Percentiles rank a stretch among this genome's conserved stretches.
Conservation (phyloP, 2,329 filamentous ascomycete genomes). For the Curvularia lunata region DNA sequence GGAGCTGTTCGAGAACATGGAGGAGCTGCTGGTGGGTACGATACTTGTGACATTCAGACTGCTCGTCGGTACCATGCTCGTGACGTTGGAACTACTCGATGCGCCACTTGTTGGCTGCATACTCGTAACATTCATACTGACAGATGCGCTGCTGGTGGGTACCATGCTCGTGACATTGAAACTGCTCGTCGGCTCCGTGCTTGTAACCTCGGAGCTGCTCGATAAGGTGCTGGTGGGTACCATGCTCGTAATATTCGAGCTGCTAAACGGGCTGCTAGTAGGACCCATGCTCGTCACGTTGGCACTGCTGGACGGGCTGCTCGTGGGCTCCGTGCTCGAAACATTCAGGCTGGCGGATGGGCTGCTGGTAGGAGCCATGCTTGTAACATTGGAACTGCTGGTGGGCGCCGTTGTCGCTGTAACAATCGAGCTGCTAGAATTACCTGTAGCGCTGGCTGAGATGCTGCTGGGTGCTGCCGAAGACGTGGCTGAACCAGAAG, state of each 20-base stretch:
- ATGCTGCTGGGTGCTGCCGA: not conserved
- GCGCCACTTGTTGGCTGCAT: conserved; percentile 1
- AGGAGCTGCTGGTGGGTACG: not conserved
- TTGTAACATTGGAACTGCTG: not conserved
- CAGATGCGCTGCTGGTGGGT: not conserved
- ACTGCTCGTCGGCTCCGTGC: not conserved
- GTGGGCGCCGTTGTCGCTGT: not conserved
- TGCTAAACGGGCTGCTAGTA: not conserved
- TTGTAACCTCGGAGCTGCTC: not conserved
- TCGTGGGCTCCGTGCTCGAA: not conserved
- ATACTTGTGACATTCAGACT: conserved; percentile 1
- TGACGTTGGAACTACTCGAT: not conserved
- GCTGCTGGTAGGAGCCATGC: conserved; percentile 1
- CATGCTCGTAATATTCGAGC: not conserved
- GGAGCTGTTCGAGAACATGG: not conserved
- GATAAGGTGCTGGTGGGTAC: not conserved
- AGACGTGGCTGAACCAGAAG: too few species aligned
- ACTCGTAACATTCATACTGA: not conserved
- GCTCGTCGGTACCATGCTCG: not conserved
- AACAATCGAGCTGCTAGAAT: not conserved
- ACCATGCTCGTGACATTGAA: not conserved
- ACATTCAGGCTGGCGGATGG: not conserved
- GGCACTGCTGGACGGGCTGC: not conserved
- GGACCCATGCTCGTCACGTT: not conserved
- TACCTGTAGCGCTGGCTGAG: not conserved